Percentiles rank a stretch among this genome's conserved stretches.
These are phyloP conservation scores for Betula pendula DNA, from an alignment of 306 rosid genomes.

Conservation along the genomic window DNA sequence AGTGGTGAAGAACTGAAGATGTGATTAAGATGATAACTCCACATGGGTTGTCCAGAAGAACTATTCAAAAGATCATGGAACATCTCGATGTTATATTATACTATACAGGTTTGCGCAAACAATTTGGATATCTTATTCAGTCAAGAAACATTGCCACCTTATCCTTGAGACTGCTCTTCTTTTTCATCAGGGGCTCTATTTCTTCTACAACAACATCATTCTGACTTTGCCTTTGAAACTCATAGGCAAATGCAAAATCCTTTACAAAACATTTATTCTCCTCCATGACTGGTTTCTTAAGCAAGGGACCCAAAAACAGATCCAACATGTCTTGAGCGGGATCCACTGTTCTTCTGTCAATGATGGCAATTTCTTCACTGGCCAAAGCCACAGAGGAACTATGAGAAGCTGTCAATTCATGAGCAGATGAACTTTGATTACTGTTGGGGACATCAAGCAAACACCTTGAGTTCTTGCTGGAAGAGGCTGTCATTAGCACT, in stretches of 20 bases:
- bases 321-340: constrained; percentile 83
- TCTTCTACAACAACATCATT: constrained; percentile 40
- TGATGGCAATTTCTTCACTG: constrained; percentile 28
- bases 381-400: constrained; percentile 30
- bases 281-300: constrained; percentile 50
- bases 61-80: neutral
- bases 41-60: neutral
- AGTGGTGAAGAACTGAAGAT: neutral
- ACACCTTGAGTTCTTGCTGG: constrained; percentile 29
- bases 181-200: constrained; percentile 44
- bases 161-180: constrained; percentile 64
- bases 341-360: constrained; percentile 42
- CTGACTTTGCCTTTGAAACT: constrained; percentile 32
- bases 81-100: neutral
- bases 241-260: constrained; percentile 33
- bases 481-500: constrained; percentile 19
- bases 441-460: constrained; percentile 30
- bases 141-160: constrained; percentile 65
- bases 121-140: constrained; percentile 33
- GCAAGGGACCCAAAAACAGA: constrained; percentile 75
- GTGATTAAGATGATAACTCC: neutral
- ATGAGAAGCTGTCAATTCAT: constrained; percentile 28
- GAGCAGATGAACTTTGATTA: constrained; percentile 22
- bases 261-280: constrained; percentile 38
- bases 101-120: neutral